phyloP scores from a whole-genome alignment of 768 basidiomycete species.

The Leccinum subtestaceum region DNA sequence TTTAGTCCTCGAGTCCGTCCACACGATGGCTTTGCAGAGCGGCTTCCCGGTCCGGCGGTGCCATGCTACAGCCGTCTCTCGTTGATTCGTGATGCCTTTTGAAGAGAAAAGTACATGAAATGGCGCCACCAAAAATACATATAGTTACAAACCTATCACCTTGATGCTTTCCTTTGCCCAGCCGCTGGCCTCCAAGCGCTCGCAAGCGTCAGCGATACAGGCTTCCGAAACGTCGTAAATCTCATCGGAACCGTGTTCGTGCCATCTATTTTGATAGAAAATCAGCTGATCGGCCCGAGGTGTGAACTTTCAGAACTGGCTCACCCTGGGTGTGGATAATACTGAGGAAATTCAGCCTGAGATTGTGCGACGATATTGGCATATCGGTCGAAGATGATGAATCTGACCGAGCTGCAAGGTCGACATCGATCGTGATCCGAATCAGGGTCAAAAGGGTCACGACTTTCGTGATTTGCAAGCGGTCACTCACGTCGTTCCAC shows the following conservation, averaged over 20 bases:
- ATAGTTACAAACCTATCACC: slow-evolving; percentile 73
- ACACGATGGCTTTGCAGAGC: slow-evolving; percentile 87
- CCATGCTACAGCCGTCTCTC: slow-evolving; percentile 95
- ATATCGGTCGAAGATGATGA: slow-evolving; percentile 85
- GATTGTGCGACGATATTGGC: slow-evolving; percentile 87
- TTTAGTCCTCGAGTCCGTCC: slow-evolving; percentile 94
- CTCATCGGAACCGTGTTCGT: slow-evolving; percentile 88
- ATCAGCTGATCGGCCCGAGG: not conserved
- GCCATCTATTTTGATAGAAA: slow-evolving; percentile 60
- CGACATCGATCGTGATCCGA: not conserved
- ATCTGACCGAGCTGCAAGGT: slow-evolving; percentile 71
- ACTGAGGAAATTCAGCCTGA: slow-evolving; percentile 92
- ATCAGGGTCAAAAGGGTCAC: not conserved
- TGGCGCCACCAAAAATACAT: not conserved
- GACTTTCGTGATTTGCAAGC: not conserved
- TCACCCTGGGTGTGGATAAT: slow-evolving; percentile 84
- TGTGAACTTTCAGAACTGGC: slow-evolving; percentile 14
- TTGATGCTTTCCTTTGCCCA: slow-evolving; percentile 82
- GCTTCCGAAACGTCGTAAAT: slow-evolving; percentile 70
- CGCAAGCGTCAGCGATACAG: slow-evolving; percentile 73
- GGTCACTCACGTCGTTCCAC: slow-evolving; percentile 82
- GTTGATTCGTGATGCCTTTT: slow-evolving; percentile 91
- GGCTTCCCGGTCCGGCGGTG: slow-evolving; percentile 87
- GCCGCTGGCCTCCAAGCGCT: slow-evolving; percentile 68
- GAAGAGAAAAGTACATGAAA: slow-evolving; percentile 4